phyloP scores from a whole-genome alignment of 129 eudicot species.

The Tagetes erecta region DNA sequence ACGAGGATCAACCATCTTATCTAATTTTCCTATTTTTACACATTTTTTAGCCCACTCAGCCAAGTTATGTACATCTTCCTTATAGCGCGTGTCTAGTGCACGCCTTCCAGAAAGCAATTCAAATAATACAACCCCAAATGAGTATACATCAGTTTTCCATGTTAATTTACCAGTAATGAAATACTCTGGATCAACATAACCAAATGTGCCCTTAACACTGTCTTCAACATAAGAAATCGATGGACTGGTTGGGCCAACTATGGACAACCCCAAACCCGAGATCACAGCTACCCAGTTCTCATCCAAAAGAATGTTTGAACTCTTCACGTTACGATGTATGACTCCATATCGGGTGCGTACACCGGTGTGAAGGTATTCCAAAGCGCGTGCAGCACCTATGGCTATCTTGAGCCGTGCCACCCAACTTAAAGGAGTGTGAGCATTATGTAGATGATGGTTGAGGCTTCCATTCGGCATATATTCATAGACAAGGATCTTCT shows the following conservation, averaged over 20 bases:
- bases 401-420: not conserved
- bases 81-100: not conserved
- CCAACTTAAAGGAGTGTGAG: not conserved
- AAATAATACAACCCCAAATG: constrained; percentile 4
- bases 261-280: not conserved
- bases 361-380: not conserved
- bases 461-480: not conserved
- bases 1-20: not conserved
- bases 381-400: not conserved
- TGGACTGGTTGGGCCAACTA: not conserved
- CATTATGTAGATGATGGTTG: not conserved
- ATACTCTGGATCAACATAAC: not conserved
- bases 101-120: not conserved
- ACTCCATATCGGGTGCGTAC: not conserved
- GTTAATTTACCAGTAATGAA: not conserved
- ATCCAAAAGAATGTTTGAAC: not conserved
- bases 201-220: not conserved
- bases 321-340: not conserved
- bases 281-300: constrained; percentile 1
- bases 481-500: not conserved
- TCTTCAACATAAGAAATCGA: not conserved
- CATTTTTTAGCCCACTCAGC: not conserved
- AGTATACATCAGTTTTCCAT: not conserved
- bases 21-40: not conserved
- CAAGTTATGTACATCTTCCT: not conserved